phyloP scores from a whole-genome alignment of 768 basidiomycete genomes.

The Leccinum boreale region DNA sequence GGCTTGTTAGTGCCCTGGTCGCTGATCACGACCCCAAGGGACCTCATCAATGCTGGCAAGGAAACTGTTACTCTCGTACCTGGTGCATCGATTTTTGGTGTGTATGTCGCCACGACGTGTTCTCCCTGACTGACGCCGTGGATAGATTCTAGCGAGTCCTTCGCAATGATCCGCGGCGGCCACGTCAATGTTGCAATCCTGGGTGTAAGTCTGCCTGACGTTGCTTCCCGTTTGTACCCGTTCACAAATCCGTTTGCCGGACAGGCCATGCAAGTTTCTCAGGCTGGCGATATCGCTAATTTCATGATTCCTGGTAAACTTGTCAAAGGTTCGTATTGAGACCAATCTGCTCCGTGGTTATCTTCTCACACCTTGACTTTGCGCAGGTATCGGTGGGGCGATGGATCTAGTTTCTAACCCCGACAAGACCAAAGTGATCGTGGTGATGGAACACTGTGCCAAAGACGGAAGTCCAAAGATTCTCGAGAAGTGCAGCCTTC shows the following conservation, averaged over 20 bases:
- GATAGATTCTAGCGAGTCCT: conserved; percentile 83
- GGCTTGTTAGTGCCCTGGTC: background rate
- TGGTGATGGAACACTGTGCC: conserved; percentile 85
- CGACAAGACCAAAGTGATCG: conserved; percentile 90
- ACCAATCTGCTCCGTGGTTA: background rate
- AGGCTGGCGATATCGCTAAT: conserved; percentile 92
- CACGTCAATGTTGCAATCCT: conserved; percentile 93
- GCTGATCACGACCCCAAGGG: conserved; percentile 41
- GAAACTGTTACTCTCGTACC: conserved; percentile 92
- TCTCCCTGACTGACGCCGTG: background rate
- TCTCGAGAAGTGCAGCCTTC: conserved; percentile 73
- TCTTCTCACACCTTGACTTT: conserved; percentile 5
- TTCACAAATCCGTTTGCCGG: conserved; percentile 2
- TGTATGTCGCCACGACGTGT: conserved; percentile 19
- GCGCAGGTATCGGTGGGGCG: conserved; percentile 84
- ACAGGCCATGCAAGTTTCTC: conserved; percentile 93
- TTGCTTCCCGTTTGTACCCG: background rate
- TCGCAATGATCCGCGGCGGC: conserved; percentile 97
- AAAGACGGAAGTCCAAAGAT: conserved; percentile 92
- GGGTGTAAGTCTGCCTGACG: conserved; percentile 53
- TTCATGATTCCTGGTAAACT: conserved; percentile 98
- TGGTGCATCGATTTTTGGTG: conserved; percentile 88
- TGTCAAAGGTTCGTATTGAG: conserved; percentile 56
- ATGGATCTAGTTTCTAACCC: conserved; percentile 98
- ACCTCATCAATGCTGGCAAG: conserved; percentile 93